phyloP scores from a whole-genome alignment of 2,329 filamentous ascomycete genomes.

The Xylaria sp. region DNA sequence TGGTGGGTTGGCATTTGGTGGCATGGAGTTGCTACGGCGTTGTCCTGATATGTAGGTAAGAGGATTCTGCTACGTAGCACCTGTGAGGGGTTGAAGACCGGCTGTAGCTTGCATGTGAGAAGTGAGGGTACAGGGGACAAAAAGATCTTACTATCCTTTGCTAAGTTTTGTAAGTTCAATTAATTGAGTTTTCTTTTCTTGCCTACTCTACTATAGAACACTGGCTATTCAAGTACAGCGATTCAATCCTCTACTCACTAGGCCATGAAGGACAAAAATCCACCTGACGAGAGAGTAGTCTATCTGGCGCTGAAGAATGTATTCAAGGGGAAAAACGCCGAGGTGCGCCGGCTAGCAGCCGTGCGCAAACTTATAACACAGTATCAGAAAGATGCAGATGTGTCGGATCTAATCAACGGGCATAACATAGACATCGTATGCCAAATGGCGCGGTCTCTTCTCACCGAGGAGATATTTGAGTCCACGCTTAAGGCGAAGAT shows the following conservation, averaged over 20 bases:
- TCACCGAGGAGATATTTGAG: constrained; percentile 18
- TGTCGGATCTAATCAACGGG: constrained; percentile 17
- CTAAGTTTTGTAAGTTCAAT: neutral
- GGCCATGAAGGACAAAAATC: constrained; percentile 23
- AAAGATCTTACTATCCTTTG: neutral
- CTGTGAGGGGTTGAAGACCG: constrained; percentile 1
- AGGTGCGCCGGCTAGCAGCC: constrained; percentile 5
- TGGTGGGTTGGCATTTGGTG: neutral
- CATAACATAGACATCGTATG: constrained; percentile 19
- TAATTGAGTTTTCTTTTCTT: neutral
- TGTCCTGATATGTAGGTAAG: neutral
- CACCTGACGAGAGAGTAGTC: constrained; percentile 28
- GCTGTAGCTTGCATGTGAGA: neutral
- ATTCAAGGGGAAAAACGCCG: constrained; percentile 20
- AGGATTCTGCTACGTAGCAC: neutral
- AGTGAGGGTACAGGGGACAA: neutral
- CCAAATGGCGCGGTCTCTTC: constrained; percentile 12
- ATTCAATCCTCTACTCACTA: neutral
- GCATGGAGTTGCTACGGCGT: neutral
- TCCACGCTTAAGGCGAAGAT: constrained; percentile 19
- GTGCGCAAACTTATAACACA: constrained; percentile 19
- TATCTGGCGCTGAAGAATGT: constrained; percentile 31
- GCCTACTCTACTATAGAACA: neutral
- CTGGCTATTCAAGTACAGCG: neutral
- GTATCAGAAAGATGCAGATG: neutral